phyloP scores from a whole-genome alignment of 2,329 filamentous ascomycete genomes.

The Colletotrichum shisoi region DNA sequence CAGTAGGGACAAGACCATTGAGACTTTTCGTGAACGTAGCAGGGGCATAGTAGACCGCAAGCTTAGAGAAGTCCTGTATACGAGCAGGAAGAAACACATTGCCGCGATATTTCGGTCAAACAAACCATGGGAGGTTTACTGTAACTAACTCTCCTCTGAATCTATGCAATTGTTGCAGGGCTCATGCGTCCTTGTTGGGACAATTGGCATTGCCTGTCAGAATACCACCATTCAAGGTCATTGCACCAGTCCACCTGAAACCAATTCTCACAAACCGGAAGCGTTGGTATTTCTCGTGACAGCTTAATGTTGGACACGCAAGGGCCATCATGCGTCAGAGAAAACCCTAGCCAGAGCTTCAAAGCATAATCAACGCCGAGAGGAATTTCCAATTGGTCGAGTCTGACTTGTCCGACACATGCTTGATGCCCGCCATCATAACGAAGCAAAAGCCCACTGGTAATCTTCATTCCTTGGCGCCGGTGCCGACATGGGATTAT shows the following conservation, averaged over 20 bases:
- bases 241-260: slow-evolving; percentile 23
- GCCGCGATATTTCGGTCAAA: no score
- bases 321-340: background rate
- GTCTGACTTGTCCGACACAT: slow-evolving; percentile 16
- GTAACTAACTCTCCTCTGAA: no score
- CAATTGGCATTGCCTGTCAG: background rate
- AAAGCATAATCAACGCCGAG: background rate
- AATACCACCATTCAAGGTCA: slow-evolving; percentile 20
- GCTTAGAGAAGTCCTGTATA: no score
- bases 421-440: slow-evolving; percentile 2
- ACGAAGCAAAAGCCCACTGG: slow-evolving; percentile 6
- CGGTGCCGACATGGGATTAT: slow-evolving; percentile 4
- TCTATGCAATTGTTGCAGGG: no score
- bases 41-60: no score
- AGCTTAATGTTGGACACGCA: background rate
- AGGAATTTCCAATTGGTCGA: slow-evolving; percentile 6
- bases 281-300: slow-evolving; percentile 1
- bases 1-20: no score
- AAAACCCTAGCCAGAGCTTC: slow-evolving; percentile 17
- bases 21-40: no score
- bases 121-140: no score
- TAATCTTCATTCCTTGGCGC: background rate
- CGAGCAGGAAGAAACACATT: no score
- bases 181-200: no score
- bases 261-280: slow-evolving; percentile 5